Evolutionary conservation across 805 yeast species (phyloP), one percentile per base, ranked within the genome.

Genomic region (Monosporozyma unispora): DNA sequence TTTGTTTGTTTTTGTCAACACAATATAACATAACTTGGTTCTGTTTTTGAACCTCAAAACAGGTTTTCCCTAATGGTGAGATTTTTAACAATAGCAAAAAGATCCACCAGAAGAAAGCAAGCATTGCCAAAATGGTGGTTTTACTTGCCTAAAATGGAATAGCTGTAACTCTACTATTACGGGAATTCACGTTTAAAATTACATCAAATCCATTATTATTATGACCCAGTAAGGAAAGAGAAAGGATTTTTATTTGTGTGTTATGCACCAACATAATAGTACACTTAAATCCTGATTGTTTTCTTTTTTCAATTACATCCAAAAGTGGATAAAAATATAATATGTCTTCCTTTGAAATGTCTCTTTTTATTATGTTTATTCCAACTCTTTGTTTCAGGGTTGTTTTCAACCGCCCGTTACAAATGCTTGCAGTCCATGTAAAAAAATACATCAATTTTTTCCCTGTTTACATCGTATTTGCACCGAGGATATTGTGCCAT

Each of bases 381-480:
- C n/a, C n/a, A n/a, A n/a, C 16, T n/a, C 6, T 31, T 31, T 31
- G 35, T 31, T 31, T 31, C 16, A 12, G 14, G 14, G 5, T 4
- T 14, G 35, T 14, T 31, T 29, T 29, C 14, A 31, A n/a, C 14
- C 7, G 35, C 35, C 14, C 40, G 40, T 37, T 37, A 39, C 21
- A 39, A 39, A 39, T 19, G 42, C 25, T 39, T 39, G 42, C 42
- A 39, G n/a, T 18, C 42, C 27, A 12, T 39, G 42, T 39, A 19
- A 21, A 39, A 39, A 39, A 39, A 21, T 39, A 39, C 42, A 39
- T 39, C 42, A 39, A 39, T 2, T 39, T 39, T 39, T 39, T 39
- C 28, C 11, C 42, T 39, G 42, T 21, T 21, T 39, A 39, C 23
- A 39, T 21, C 9, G 16, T 11, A 12, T 5, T 12, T 21, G 27